Evolutionary conservation across 1,284 basidiomycete genomes (phyloP).

Genomic region (Pseudozyma sp.): DNA sequence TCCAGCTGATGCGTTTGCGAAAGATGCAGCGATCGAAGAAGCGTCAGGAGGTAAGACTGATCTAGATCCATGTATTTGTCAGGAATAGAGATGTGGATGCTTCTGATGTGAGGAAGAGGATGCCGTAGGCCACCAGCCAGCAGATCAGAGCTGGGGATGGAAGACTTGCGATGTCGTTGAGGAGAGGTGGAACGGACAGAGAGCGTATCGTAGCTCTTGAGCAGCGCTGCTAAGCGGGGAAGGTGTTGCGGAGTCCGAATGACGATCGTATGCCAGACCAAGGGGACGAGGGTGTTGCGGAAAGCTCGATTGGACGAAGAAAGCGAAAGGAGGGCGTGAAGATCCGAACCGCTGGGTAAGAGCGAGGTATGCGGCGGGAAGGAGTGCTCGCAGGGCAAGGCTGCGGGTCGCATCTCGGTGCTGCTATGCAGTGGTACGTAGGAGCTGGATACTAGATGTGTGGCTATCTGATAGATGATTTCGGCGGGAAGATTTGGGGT

Average conservation of each 20-base stretch:
- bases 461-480: slow-evolving; percentile 28
- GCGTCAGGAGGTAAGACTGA: slow-evolving; percentile 20
- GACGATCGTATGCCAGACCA: slow-evolving; percentile 31
- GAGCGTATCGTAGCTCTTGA: slow-evolving; percentile 24
- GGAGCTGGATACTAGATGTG: background rate
- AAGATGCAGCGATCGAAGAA: slow-evolving; percentile 26
- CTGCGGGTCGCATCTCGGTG: background rate
- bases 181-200: slow-evolving; percentile 16
- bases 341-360: background rate
- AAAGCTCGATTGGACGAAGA: slow-evolving; percentile 12
- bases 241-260: slow-evolving; percentile 33
- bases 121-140: slow-evolving; percentile 4
- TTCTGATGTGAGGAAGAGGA: slow-evolving; percentile 17
- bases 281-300: slow-evolving; percentile 16
- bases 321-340: slow-evolving; percentile 10
- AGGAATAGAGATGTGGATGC: slow-evolving; percentile 19
- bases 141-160: background rate
- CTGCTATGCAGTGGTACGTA: background rate
- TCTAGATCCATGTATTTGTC: slow-evolving; percentile 36
- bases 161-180: background rate
- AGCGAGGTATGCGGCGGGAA: background rate
- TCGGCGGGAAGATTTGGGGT: slow-evolving; percentile 24
- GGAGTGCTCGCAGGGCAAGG: slow-evolving; percentile 14
- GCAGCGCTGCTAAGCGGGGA: slow-evolving; percentile 13
- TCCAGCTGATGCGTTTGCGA: slow-evolving; percentile 16